Base-by-base conservation (phyloP, 2,329 filamentous ascomycete genomes). In the Pestalotiopsis sp. region DNA sequence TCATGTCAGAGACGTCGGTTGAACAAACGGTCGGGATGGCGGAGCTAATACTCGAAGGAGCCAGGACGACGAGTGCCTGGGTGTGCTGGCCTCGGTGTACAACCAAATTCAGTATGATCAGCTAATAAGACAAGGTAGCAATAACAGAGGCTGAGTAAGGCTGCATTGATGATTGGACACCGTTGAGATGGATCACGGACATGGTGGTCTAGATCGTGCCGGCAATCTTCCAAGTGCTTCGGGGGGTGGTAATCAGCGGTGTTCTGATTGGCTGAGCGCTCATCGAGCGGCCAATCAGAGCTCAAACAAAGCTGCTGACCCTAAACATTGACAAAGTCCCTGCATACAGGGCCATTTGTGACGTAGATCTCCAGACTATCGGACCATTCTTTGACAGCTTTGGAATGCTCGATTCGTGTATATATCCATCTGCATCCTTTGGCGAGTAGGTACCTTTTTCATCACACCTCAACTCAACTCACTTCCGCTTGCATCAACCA, bases 331-430 rank as follows among this genome's bases (percentile, higher is more conserved):
- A 23, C 11, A 13, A 65, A 56, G 62, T 23, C 62, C 62, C 62
- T 65, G 64, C 49, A 66, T 66, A 57, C 27, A 58, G n/a, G 64
- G 25, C 31, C 25, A 25, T 66, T 66, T 66, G 64, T 66, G 64
- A 66, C 64, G 64, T 66, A 36, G 12, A 66, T 66, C 64, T 66
- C 36, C 64, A 66, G 64, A 66, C 64, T 58, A 57, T 66, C 64
- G 52, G 49, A n/a, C 64, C 52, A 66, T 66, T 20, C 17, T 9
- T 57, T 49, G 45, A 49, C 38, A 45, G 6, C 45, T 52, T 52
- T 23, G 45, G 45, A 52, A 52, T 52, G 45, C 14, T 52, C 14
- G 17, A 52, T 23, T 52, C 45, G 45, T 52, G 5, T 52, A 52
- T 52, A 52, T 23, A 52, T 20, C 45, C 7, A 20, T 52, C 45